Percentiles rank a stretch among this genome's conserved stretches.
Evolutionary conservation across 2,329 filamentous ascomycete species (phyloP).

Genomic region (Hypomyces perniciosus): DNA sequence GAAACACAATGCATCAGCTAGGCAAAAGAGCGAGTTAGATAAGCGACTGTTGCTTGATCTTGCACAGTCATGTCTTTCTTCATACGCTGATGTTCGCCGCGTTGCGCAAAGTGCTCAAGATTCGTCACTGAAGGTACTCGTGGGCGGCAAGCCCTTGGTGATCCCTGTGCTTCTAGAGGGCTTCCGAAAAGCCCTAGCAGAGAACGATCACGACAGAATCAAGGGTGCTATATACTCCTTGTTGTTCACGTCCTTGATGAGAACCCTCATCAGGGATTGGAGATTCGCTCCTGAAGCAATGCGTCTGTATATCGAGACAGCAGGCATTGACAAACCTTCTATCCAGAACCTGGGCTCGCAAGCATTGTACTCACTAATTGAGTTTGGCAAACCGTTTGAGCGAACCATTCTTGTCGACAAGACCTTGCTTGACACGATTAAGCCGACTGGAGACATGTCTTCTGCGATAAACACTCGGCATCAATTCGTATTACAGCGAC

Average conservation of each 20-base stretch:
- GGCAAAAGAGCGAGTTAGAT: conserved; percentile 86
- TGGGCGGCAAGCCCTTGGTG: conserved; percentile 80
- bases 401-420: conserved; percentile 77
- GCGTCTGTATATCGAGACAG: conserved; percentile 82
- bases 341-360: conserved; percentile 83
- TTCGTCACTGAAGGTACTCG: conserved; percentile 84
- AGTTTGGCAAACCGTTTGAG: conserved; percentile 86
- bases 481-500: conserved; percentile 67
- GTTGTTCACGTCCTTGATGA: conserved; percentile 79
- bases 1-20: conserved; percentile 84
- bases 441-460: conserved; percentile 59
- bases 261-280: conserved; percentile 88
- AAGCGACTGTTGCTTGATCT: conserved; percentile 79
- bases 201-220: conserved; percentile 81
- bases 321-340: conserved; percentile 85
- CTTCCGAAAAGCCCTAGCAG: conserved; percentile 70
- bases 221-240: conserved; percentile 92
- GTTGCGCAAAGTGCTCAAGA: conserved; percentile 90
- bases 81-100: conserved; percentile 92
- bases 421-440: conserved; percentile 63
- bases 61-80: conserved; percentile 80
- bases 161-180: conserved; percentile 80
- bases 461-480: conserved; percentile 55
- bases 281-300: conserved; percentile 88
- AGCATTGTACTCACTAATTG: conserved; percentile 78